Conservation (phyloP, 1,284 basidiomycete genomes). For the Pseudozyma pruni region DNA sequence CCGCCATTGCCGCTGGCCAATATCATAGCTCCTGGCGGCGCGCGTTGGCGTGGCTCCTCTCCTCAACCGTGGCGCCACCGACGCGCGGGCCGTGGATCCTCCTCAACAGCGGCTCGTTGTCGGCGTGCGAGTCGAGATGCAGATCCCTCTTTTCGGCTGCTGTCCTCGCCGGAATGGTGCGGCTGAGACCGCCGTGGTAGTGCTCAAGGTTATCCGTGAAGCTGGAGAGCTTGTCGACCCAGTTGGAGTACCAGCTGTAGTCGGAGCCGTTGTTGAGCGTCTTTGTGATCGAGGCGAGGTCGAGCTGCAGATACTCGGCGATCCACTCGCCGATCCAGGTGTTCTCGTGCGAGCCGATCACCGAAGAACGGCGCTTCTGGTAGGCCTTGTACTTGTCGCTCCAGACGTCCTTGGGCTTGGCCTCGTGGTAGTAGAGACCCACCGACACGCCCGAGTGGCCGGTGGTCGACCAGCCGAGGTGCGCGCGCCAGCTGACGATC, state of each 20-base stretch:
- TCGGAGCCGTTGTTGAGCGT: conserved; percentile 52
- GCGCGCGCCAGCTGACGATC: conserved; percentile 58
- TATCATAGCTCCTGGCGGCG: conserved; percentile 33
- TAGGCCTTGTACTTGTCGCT: conserved; percentile 28
- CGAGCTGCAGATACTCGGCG: conserved; percentile 40
- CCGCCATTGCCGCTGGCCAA: too few species aligned
- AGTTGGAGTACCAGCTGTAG: conserved; percentile 55
- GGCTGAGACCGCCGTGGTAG: conserved; percentile 50
- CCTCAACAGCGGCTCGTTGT: conserved; percentile 40
- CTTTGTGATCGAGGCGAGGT: conserved; percentile 44
- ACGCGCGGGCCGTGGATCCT: conserved; percentile 38
- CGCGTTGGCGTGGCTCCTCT: conserved; percentile 23
- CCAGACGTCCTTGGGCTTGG: conserved; percentile 24
- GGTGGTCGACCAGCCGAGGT: conserved; percentile 55
- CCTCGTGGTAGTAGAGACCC: conserved; percentile 51
- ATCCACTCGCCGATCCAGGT: conserved; percentile 59
- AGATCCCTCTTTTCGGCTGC: conserved; percentile 26
- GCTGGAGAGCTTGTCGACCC: conserved; percentile 35
- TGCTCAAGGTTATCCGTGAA: conserved; percentile 51
- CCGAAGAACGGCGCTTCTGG: conserved; percentile 16
- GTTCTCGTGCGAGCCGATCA: conserved; percentile 59
- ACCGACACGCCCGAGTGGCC: conserved; percentile 56
- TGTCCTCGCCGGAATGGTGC: conserved; percentile 23
- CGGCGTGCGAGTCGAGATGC: conserved; percentile 31
- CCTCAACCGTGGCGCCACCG: conserved; percentile 17